phyloP scores from a whole-genome alignment of 163 green algal species.

The Scenedesmus sp. region DNA sequence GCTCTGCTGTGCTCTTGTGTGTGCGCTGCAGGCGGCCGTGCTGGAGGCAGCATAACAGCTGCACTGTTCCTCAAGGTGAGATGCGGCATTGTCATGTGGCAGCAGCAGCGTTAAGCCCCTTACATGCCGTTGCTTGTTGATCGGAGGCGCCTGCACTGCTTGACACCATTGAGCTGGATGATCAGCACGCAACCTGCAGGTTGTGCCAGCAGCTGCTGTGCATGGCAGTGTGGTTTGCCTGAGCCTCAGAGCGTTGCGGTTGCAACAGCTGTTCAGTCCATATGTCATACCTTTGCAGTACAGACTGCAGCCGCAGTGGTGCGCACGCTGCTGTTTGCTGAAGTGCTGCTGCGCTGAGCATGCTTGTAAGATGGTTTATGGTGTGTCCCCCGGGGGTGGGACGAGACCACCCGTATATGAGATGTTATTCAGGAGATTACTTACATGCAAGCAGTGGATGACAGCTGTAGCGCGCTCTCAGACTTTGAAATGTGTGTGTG shows the following conservation, averaged over 20 bases:
- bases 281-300: too few relatives aligned
- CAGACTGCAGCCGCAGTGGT: too few relatives aligned
- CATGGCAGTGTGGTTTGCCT: conserved; percentile 60
- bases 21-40: conserved; percentile 24
- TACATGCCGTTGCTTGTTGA: not conserved
- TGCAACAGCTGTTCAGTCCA: too few relatives aligned
- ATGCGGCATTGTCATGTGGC: not conserved
- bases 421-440: too few relatives aligned
- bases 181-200: not conserved
- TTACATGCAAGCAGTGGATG: too few relatives aligned
- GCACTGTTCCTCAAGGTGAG: conserved; percentile 45
- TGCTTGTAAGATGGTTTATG: too few relatives aligned
- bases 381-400: too few relatives aligned
- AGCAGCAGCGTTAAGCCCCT: not conserved
- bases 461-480: not conserved
- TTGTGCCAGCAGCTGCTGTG: conserved; percentile 78
- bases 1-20: not conserved
- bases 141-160: not conserved
- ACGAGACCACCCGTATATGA: too few relatives aligned
- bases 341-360: too few relatives aligned
- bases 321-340: too few relatives aligned
- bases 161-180: not conserved
- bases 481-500: not conserved
- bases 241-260: too few relatives aligned
- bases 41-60: conserved; percentile 51